These are phyloP conservation scores for Puccinia triticina DNA, from an alignment of 1,284 basidiomycete species.

Conservation along the genomic window DNA sequence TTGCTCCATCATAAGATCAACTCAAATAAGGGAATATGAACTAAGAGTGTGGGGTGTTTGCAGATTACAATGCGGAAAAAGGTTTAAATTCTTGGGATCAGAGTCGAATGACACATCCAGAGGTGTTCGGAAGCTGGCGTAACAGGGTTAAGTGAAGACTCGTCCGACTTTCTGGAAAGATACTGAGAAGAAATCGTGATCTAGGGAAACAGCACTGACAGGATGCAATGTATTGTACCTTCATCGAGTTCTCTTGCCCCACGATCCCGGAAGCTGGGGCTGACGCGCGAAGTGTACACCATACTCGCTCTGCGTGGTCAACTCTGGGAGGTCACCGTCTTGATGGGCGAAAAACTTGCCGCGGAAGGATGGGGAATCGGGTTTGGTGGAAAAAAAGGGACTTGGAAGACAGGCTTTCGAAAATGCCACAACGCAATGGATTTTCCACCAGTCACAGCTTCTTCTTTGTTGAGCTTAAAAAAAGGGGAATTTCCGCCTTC, in stretches of 20 bases:
- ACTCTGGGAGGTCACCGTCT: slow-evolving; percentile 8
- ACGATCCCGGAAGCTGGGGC: background rate
- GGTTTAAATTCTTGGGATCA: background rate
- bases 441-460: slow-evolving; percentile 37
- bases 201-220: background rate
- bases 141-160: slow-evolving; percentile 4
- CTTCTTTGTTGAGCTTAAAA: slow-evolving; percentile 27
- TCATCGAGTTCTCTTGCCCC: slow-evolving; percentile 14
- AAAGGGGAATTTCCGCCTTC: background rate
- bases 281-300: background rate
- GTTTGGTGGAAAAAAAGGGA: slow-evolving; percentile 31
- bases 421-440: slow-evolving; percentile 26
- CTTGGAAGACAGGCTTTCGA: slow-evolving; percentile 25
- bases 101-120: slow-evolving; percentile 16
- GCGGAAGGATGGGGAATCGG: slow-evolving; percentile 40
- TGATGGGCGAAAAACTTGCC: slow-evolving; percentile 21
- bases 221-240: slow-evolving; percentile 21
- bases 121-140: slow-evolving; percentile 13
- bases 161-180: slow-evolving; percentile 23
- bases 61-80: slow-evolving; percentile 18
- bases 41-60: slow-evolving; percentile 16
- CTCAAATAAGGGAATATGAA: slow-evolving; percentile 24
- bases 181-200: slow-evolving; percentile 25
- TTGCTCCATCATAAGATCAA: slow-evolving; percentile 30
- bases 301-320: slow-evolving; percentile 11